A percentile compares a stretch with the other conserved stretches of the same genome.
These are phyloP conservation scores for Flaveria floridana DNA, from an alignment of 140 eudicot genomes.

Conservation along the genomic window DNA sequence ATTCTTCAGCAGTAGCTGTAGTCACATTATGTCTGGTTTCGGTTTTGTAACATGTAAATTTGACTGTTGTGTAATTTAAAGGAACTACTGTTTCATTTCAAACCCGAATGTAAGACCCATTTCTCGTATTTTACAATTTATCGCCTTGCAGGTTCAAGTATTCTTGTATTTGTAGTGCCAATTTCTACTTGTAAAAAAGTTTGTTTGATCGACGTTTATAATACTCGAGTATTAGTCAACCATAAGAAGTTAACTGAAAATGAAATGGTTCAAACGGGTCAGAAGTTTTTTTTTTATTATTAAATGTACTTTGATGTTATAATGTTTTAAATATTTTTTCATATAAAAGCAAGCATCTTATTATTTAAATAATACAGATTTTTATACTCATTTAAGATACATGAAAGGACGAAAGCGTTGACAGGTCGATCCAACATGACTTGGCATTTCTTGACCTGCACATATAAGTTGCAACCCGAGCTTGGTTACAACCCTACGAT, in stretches of 20 bases:
- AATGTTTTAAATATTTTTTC: not conserved
- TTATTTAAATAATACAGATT: not conserved
- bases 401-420: not conserved
- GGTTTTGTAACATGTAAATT: slow-evolving; percentile 40
- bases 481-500: not conserved
- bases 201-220: not conserved
- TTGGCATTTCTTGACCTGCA: not conserved
- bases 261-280: not conserved
- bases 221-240: not conserved
- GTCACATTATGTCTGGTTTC: slow-evolving; percentile 28
- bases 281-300: not conserved
- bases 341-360: too few relatives aligned
- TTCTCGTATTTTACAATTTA: slow-evolving; percentile 22
- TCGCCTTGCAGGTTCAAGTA: not conserved
- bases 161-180: not conserved
- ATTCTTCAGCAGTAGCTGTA: slow-evolving; percentile 38
- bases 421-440: not conserved
- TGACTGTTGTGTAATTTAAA: slow-evolving; percentile 38
- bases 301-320: not conserved
- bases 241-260: not conserved
- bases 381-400: not conserved
- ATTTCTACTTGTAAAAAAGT: not conserved
- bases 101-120: slow-evolving; percentile 2
- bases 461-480: not conserved
- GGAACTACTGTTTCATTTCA: slow-evolving; percentile 19